Conservation (phyloP, 768 basidiomycete species). For the Podaxis rugospora region DNA sequence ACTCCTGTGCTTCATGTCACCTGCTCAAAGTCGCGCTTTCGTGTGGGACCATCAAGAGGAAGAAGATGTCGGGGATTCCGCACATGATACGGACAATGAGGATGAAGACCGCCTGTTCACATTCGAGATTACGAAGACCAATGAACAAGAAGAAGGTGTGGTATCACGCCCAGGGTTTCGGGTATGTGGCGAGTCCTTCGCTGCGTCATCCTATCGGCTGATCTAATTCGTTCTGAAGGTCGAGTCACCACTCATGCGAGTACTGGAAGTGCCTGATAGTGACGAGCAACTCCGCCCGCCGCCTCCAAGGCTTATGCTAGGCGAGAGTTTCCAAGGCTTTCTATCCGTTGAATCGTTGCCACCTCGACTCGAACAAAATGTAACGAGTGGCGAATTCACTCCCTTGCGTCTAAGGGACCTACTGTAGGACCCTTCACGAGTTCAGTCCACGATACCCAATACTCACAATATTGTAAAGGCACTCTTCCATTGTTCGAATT, state of each 20-base stretch:
- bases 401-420: neutral
- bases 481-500: neutral
- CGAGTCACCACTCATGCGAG: neutral
- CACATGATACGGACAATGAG: constrained; percentile 29
- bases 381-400: neutral
- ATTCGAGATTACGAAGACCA: constrained; percentile 51
- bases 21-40: constrained; percentile 39
- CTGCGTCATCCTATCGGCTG: too few species aligned
- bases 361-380: neutral
- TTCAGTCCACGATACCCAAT: neutral
- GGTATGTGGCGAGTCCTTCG: constrained; percentile 22
- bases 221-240: neutral
- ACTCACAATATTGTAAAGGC: neutral
- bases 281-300: neutral
- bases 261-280: neutral
- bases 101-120: constrained; percentile 48
- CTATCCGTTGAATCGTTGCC: neutral
- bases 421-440: neutral
- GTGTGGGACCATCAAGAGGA: constrained; percentile 35
- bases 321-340: neutral
- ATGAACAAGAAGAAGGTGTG: constrained; percentile 51
- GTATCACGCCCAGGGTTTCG: constrained; percentile 38
- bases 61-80: constrained; percentile 17
- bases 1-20: constrained; percentile 43
- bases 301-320: neutral